These are phyloP conservation scores for Paramecium primaurelia DNA, from an alignment of 73 alveolate genomes.

Conservation along the genomic window DNA sequence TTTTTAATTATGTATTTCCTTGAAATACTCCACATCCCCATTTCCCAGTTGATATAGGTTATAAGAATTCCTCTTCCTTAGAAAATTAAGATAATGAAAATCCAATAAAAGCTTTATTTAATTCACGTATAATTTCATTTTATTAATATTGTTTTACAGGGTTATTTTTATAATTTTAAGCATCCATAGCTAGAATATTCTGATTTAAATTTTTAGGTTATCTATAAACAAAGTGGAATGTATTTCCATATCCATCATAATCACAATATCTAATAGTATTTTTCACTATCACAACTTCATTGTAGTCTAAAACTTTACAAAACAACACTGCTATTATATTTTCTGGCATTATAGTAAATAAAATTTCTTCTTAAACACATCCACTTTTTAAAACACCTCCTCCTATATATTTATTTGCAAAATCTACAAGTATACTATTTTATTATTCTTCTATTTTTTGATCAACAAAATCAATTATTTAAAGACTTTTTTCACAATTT, in stretches of 20 bases:
- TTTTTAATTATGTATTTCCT: conserved; percentile 74
- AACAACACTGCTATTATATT: conserved; percentile 71
- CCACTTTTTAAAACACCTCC: conserved; percentile 91
- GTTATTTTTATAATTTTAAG: conserved; percentile 36
- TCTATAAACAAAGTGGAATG: conserved; percentile 58
- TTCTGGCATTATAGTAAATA: conserved; percentile 87
- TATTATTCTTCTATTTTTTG: background rate
- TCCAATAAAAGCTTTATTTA: conserved; percentile 71
- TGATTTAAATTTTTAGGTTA: conserved; percentile 29
- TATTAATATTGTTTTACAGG: conserved; percentile 7
- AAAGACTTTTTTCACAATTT: background rate
- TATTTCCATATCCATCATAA: conserved; percentile 80
- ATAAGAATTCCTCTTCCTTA: background rate
- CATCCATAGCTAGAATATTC: conserved; percentile 75
- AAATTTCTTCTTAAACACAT: conserved; percentile 92
- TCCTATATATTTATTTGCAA: conserved; percentile 94
- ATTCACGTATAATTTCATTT: conserved; percentile 63
- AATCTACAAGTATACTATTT: conserved; percentile 69
- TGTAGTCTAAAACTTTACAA: conserved; percentile 76
- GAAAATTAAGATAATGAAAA: background rate
- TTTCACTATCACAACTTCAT: conserved; percentile 79
- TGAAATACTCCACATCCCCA: conserved; percentile 89
- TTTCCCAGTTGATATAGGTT: conserved; percentile 76
- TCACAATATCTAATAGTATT: conserved; percentile 78
- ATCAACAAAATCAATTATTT: background rate